phyloP scores from a whole-genome alignment of 1,139 yeast species.

The Protomyces lactucae-debilis region DNA sequence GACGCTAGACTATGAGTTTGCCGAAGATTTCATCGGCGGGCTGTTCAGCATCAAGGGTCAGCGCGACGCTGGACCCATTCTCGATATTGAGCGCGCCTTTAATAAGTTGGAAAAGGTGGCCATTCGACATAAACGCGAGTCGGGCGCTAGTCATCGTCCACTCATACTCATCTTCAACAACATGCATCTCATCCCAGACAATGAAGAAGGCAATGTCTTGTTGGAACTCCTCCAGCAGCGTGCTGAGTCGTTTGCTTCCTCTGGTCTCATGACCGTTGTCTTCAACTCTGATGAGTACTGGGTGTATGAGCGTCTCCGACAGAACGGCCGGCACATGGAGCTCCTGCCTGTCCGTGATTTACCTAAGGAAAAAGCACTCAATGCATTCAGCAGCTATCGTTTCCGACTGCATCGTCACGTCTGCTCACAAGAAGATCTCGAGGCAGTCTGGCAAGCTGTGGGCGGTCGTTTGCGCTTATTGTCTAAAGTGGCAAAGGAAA shows the following conservation, averaged over 20 bases:
- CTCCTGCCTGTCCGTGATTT: constrained; percentile 68
- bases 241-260: constrained; percentile 71
- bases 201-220: constrained; percentile 60
- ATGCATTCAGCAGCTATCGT: constrained; percentile 50
- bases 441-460: constrained; percentile 59
- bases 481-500: constrained; percentile 65
- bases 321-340: constrained; percentile 68
- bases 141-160: constrained; percentile 48
- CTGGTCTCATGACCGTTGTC: constrained; percentile 68
- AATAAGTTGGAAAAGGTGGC: constrained; percentile 72
- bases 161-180: constrained; percentile 66
- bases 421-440: constrained; percentile 45
- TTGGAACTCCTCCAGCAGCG: constrained; percentile 78
- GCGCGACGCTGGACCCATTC: constrained; percentile 72
- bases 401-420: constrained; percentile 46
- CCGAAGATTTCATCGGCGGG: constrained; percentile 78
- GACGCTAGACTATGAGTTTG: constrained; percentile 67
- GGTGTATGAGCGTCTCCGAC: constrained; percentile 73
- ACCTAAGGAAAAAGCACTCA: constrained; percentile 52
- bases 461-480: constrained; percentile 86
- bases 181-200: constrained; percentile 68
- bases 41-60: constrained; percentile 80
- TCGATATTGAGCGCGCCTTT: constrained; percentile 80
- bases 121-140: constrained; percentile 42
- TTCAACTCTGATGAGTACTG: constrained; percentile 84